These are phyloP conservation scores for Corymbia citriodora DNA, from an alignment of 441 rosid species.

Conservation along the genomic window DNA sequence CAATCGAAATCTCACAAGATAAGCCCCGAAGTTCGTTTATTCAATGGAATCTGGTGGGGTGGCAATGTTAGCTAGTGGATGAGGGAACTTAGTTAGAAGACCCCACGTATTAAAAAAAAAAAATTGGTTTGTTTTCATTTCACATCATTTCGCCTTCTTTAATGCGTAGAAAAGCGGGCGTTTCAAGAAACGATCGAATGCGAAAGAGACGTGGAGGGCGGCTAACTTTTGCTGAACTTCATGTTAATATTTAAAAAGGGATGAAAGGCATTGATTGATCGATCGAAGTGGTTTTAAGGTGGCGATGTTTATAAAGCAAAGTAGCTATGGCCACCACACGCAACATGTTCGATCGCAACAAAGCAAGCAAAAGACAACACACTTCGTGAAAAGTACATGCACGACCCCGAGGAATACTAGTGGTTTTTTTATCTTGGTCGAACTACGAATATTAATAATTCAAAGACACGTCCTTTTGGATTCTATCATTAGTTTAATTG, in stretches of 20 bases:
- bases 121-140: background rate
- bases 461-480: background rate
- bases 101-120: background rate
- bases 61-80: background rate
- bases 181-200: background rate
- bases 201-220: background rate
- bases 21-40: background rate
- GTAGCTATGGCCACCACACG: background rate
- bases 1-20: background rate
- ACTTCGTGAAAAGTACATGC: background rate
- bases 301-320: background rate
- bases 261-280: background rate
- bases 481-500: background rate
- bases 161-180: background rate
- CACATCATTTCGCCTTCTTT: background rate
- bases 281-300: background rate
- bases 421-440: too few species aligned
- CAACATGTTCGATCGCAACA: background rate
- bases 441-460: background rate
- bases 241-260: background rate
- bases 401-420: background rate
- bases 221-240: background rate
- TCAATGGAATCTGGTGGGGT: background rate
- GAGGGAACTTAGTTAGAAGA: background rate
- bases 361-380: background rate